Evolutionary conservation across 148 eudicot species (phyloP).

Genomic region (Polygonum maritimum): DNA sequence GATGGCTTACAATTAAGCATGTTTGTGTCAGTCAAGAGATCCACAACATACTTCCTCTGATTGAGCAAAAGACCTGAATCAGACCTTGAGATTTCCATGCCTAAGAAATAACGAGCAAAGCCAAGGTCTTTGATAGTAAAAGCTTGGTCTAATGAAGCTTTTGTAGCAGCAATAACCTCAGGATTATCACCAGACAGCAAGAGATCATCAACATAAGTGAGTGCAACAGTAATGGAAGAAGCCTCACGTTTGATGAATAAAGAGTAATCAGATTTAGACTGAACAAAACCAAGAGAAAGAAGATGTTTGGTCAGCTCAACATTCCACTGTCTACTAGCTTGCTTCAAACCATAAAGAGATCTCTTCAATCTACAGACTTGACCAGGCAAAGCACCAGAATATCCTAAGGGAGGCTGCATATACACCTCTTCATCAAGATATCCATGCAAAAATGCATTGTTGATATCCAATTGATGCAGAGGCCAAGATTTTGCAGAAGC

Average conservation of each 20-base stretch:
- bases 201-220: not conserved
- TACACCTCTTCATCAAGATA: not conserved
- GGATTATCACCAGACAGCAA: not conserved
- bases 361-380: not conserved
- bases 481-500: not conserved
- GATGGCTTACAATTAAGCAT: too few relatives aligned
- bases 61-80: too few relatives aligned
- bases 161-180: not conserved
- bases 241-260: not conserved
- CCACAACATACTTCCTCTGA: too few relatives aligned
- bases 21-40: too few relatives aligned
- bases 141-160: not conserved
- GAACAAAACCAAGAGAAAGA: not conserved
- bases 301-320: not conserved
- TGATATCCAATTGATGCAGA: too few relatives aligned
- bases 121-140: conserved; percentile 2
- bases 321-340: not conserved
- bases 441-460: not conserved
- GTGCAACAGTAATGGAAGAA: not conserved
- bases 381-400: not conserved
- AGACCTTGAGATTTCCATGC: too few relatives aligned
- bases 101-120: too few relatives aligned
- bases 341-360: not conserved
- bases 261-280: not conserved
- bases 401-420: not conserved